Conservation (phyloP, 345 rosid species). For the Salix brachista region DNA sequence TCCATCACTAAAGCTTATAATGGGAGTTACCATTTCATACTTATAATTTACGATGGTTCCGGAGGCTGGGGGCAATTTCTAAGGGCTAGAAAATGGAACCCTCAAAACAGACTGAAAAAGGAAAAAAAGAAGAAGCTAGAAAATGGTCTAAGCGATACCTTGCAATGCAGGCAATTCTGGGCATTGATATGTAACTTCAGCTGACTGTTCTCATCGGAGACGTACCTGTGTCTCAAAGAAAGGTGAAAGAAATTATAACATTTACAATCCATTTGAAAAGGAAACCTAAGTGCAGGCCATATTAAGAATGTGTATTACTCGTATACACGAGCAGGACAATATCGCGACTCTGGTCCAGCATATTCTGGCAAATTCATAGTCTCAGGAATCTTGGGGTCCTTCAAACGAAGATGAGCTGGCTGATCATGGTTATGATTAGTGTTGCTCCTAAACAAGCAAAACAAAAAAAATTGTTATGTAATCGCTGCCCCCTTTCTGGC, state of each 20-base stretch:
- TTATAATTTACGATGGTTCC: too few species aligned
- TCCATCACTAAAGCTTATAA: too few species aligned
- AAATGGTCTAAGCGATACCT: constrained; percentile 41
- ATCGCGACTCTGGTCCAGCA: constrained; percentile 84
- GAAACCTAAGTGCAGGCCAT: background rate
- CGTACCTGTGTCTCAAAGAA: constrained; percentile 45
- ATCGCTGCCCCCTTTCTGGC: background rate
- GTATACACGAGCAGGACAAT: constrained; percentile 94
- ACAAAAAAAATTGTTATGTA: background rate
- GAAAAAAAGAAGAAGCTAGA: background rate
- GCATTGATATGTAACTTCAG: constrained; percentile 87
- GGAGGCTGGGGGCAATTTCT: background rate
- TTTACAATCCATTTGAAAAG: background rate
- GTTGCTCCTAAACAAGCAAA: constrained; percentile 63
- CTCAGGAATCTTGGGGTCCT: constrained; percentile 63
- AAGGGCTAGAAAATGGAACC: background rate
- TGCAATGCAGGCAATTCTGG: constrained; percentile 92
- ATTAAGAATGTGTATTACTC: constrained; percentile 49
- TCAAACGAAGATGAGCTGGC: constrained; percentile 78
- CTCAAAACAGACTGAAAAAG: background rate
- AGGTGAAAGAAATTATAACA: constrained; percentile 6
- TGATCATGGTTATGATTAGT: constrained; percentile 96
- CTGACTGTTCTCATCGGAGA: constrained; percentile 60
- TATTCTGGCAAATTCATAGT: constrained; percentile 71
- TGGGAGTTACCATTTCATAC: too few species aligned